Evolutionary conservation across 495 filamentous ascomycete species (phyloP), one percentile per base, ranked within the genome.

Genomic region (Chaetomidium leptoderma): DNA sequence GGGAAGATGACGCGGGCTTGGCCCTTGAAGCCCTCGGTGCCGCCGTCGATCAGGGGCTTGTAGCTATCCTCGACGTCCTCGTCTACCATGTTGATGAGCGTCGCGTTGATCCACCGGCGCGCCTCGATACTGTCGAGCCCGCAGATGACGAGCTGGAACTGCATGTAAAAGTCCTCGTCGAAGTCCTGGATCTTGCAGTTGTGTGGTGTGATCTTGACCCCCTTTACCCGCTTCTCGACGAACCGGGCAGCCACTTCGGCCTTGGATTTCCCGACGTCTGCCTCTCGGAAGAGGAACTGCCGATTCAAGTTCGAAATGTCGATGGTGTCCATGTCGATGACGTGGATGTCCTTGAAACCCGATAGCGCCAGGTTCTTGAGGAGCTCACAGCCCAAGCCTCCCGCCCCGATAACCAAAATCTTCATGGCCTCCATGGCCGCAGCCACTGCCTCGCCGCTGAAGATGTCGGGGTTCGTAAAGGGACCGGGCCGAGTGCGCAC

Each of bases 281-380:
- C 76, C 63, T 92, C 79, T 17, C 95, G 90, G 71, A 99, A 99
- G 46, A 99, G 83, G 69, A 99, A 99, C 68, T 99, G 95, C 23
- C 95, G 86, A 70, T 99, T 99, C 44, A 99, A 81, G 72, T 99
- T 99, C 24, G 91, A 96, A 53, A 99, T 91, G 67, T 99, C 95
- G 70, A 99, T 99, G 6, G 92, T 97, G 61, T 89, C 92, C 95
- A 99, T 99, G 76, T 99, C 95, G 63, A 99, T 97, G 37, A 99
- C 92, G 76, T 97, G 91, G 58, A 99, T 96, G 68, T 97, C 81
- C 71, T 88, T 95, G 76, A 97, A 97, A 11, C 95, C 91, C 4
- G 92, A 96, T 4, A 97, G 79, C 29, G 95, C 93, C 10, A 99
- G 83, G 64, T 97, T 91, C 77, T 99, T 99, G 37, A 99, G 72